These are phyloP conservation scores for Amanita rubescens DNA, from an alignment of 768 basidiomycete genomes.

Conservation along the genomic window DNA sequence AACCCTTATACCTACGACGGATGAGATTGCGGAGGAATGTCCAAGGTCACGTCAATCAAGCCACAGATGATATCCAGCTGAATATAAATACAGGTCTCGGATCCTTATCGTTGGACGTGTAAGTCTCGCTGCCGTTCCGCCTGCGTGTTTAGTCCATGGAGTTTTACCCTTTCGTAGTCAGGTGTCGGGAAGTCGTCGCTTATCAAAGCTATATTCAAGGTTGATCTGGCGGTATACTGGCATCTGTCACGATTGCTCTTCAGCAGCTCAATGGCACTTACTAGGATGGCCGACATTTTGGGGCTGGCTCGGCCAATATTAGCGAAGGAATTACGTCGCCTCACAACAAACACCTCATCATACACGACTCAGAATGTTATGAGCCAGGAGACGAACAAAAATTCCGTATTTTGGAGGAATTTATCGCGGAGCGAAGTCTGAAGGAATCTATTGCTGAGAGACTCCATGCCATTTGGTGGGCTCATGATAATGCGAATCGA, in stretches of 20 bases:
- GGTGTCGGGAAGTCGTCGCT: neutral
- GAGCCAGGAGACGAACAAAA: constrained; percentile 8
- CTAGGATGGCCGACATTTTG: constrained; percentile 16
- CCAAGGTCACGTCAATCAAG: too few relatives aligned
- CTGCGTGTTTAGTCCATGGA: neutral
- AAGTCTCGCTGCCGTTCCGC: neutral
- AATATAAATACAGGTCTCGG: neutral
- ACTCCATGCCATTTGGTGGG: neutral
- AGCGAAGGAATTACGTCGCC: too few relatives aligned
- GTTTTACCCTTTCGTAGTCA: neutral
- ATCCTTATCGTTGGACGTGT: constrained; percentile 13
- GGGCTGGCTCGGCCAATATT: neutral
- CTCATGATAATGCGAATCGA: neutral
- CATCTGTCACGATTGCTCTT: too few relatives aligned
- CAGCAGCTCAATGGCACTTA: neutral
- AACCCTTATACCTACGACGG: too few relatives aligned
- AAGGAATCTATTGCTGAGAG: neutral
- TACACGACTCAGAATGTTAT: too few relatives aligned
- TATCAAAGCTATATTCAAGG: neutral
- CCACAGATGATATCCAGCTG: too few relatives aligned
- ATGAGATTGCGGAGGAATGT: too few relatives aligned
- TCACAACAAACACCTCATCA: too few relatives aligned
- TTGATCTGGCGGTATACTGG: neutral
- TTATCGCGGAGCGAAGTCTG: constrained; percentile 8
- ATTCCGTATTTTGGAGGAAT: neutral